Conservation (phyloP, 306 rosid genomes). For the Quercus wislizeni region DNA sequence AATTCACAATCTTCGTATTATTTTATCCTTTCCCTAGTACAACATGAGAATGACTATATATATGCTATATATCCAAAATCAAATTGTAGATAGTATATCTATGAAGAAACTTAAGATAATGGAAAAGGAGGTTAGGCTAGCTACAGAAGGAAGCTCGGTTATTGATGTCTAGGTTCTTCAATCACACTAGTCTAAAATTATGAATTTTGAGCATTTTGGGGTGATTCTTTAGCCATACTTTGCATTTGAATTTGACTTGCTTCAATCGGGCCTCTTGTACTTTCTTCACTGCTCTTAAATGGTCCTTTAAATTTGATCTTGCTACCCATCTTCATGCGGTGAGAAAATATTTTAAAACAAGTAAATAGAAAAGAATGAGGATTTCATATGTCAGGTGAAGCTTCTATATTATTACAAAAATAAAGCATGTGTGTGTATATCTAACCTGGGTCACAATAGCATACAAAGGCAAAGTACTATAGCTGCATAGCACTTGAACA, state of each 20-base stretch:
- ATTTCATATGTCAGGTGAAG: constrained; percentile 17
- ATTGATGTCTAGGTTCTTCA: constrained; percentile 26
- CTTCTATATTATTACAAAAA: constrained; percentile 2
- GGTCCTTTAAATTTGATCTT: constrained; percentile 12
- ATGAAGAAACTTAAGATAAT: neutral
- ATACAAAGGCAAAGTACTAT: constrained; percentile 82
- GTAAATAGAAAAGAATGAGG: neutral
- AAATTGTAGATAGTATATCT: neutral
- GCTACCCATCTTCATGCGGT: constrained; percentile 66
- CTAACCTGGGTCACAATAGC: constrained; percentile 75
- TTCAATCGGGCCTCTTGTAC: neutral
- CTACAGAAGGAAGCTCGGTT: constrained; percentile 23
- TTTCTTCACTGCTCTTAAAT: neutral
- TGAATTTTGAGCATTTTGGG: constrained; percentile 26
- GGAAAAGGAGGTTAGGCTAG: constrained; percentile 18
- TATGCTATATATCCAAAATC: neutral
- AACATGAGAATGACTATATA: neutral
- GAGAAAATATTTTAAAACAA: neutral
- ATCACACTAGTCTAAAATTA: constrained; percentile 27
- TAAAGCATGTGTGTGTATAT: neutral
- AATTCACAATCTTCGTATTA: too few species aligned
- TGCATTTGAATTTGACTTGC: neutral
- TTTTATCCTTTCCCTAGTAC: too few species aligned
- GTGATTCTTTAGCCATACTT: constrained; percentile 29
- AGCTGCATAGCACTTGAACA: constrained; percentile 96